A percentile compares a stretch with the other conserved stretches of the same genome.
These are phyloP conservation scores for Suillus lakei DNA, from an alignment of 768 basidiomycete species.

Conservation along the genomic window DNA sequence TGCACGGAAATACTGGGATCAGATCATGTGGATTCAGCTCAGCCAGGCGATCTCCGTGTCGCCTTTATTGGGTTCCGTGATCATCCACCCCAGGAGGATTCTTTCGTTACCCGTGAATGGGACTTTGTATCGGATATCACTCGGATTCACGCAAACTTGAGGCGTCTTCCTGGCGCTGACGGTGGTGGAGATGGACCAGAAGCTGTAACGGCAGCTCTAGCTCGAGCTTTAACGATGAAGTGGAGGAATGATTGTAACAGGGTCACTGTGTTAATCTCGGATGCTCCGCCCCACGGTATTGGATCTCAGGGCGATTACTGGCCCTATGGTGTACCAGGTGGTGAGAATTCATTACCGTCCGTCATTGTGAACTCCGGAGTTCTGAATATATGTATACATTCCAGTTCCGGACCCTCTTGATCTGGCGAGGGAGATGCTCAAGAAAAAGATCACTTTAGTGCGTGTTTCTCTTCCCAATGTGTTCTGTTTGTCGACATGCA, in stretches of 20 bases:
- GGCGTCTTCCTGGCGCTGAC: slow-evolving; percentile 37
- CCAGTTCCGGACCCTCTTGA: slow-evolving; percentile 34
- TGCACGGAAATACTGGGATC: slow-evolving; percentile 43
- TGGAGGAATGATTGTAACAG: slow-evolving; percentile 50
- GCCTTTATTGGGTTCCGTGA: slow-evolving; percentile 57
- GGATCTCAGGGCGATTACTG: slow-evolving; percentile 41
- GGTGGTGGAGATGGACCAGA: slow-evolving; percentile 55
- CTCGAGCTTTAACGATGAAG: slow-evolving; percentile 44
- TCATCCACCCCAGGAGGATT: slow-evolving; percentile 52
- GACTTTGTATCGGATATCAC: slow-evolving; percentile 46
- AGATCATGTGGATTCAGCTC: slow-evolving; percentile 43
- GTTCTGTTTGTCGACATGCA: slow-evolving; percentile 1
- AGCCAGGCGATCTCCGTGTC: slow-evolving; percentile 45
- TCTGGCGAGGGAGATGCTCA: slow-evolving; percentile 48
- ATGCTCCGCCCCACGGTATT: slow-evolving; percentile 58
- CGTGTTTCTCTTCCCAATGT: slow-evolving; percentile 21
- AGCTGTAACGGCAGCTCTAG: slow-evolving; percentile 53
- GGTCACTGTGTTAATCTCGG: slow-evolving; percentile 53
- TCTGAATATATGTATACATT: neutral
- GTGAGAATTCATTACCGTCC: neutral
- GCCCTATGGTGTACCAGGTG: slow-evolving; percentile 37
- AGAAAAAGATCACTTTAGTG: slow-evolving; percentile 56
- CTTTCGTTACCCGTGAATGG: slow-evolving; percentile 48
- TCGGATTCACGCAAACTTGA: slow-evolving; percentile 41
- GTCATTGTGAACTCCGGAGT: neutral